Percentiles rank a stretch among this genome's conserved stretches.
Evolutionary conservation across 2,329 filamentous ascomycete genomes (phyloP).

Genomic region (Scedosporium dehoogii): DNA sequence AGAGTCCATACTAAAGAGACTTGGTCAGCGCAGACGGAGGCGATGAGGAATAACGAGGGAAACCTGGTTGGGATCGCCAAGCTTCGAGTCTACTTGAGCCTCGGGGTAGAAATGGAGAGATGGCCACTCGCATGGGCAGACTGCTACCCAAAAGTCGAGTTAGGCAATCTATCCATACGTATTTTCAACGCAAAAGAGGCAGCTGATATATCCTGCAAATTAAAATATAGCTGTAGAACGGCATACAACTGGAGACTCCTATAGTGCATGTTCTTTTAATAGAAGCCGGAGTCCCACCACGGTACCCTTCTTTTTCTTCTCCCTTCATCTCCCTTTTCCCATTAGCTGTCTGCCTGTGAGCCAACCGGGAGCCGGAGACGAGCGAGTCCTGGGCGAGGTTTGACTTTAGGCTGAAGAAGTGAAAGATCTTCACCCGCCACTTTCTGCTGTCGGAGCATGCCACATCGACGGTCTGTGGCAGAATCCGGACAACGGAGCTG

Average conservation of each 20-base stretch:
- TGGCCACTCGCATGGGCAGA: slow-evolving; percentile 1
- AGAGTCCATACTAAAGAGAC: background rate
- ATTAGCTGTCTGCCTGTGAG: background rate
- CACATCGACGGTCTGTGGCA: background rate
- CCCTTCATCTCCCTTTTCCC: background rate
- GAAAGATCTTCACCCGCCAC: background rate
- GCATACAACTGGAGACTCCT: slow-evolving; percentile 1
- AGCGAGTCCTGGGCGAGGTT: background rate
- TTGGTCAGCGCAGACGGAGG: background rate
- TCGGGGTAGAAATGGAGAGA: background rate
- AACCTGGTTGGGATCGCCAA: background rate
- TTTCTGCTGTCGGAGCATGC: background rate
- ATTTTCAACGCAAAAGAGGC: background rate
- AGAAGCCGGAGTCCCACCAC: background rate
- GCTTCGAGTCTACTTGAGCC: background rate
- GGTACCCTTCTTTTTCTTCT: background rate
- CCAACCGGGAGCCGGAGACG: background rate
- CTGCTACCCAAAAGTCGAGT: slow-evolving; percentile 1
- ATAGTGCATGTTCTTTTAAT: slow-evolving; percentile 1
- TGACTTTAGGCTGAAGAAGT: background rate
- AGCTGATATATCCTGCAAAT: background rate
- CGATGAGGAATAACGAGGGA: background rate
- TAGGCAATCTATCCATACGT: background rate
- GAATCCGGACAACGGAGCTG: background rate
- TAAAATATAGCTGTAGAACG: background rate